Evolutionary conservation across 1,284 basidiomycete genomes (phyloP), one percentile per base, ranked within the genome.

Genomic region (Tilletia walkeri): DNA sequence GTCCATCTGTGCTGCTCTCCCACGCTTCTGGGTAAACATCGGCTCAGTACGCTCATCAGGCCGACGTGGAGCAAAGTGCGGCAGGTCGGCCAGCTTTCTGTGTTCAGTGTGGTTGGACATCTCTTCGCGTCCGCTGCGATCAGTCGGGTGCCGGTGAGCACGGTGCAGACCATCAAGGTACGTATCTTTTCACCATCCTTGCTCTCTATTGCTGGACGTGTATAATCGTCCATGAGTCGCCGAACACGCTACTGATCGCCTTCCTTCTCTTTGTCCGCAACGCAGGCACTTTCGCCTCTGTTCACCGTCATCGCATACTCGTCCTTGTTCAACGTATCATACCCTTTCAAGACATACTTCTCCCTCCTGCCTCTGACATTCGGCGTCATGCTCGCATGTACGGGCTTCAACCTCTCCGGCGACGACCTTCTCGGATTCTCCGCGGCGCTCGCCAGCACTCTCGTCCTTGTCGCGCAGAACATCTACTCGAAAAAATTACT

Each of bases 401-500:
- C 94, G 14, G 94, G 93, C 80, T 94, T 96, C 85, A 86, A 95
- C 69, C 92, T 92, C 2, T 89, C 90, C 4, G 92, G 91, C 61
- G 95, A 95, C 84, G 85, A 89, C 5, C 73, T 69, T 66, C 38
- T 73, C 38, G 72, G 72, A 14, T 54, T 73, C 39, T 30, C 47
- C 34, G 18, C 53, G 3, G 67, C 70, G 16, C 68, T 75, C 9
- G 69, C 66, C 6, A 69, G 93, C 16, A 95, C 95, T 34, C 85
- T 98, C 72, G 90, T 99, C 76, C 98, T 99, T 83, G 96, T 99
- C 67, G 93, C 92, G 72, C 95, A 95, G 76, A 99, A 99, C 86
- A 98, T 99, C 80, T 97, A 95, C 85, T 96, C 95, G 88, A 99
- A 99, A 86, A 98, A 97, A 87, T 90, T 99, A 72, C 91, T 99